Percentiles rank a stretch among this genome's conserved stretches.
Conservation (phyloP, 179 eudicot species). For the Silene coronaria region DNA sequence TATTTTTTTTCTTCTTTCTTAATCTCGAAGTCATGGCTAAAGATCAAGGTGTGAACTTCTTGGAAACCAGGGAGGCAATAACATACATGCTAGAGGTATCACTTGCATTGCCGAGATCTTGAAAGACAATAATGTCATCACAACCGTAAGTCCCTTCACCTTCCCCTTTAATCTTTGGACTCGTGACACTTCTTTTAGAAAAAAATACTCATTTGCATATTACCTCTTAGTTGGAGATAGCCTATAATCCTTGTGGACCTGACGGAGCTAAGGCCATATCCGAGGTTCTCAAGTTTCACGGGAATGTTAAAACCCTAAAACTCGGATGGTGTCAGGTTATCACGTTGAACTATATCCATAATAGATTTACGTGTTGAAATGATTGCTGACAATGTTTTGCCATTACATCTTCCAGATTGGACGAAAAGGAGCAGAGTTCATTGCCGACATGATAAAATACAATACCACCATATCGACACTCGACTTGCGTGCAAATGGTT, state of each 20-base stretch:
- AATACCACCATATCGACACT: constrained; percentile 76
- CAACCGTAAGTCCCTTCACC: constrained; percentile 40
- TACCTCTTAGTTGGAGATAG: constrained; percentile 59
- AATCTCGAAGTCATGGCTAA: not conserved
- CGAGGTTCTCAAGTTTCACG: constrained; percentile 90
- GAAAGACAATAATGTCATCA: constrained; percentile 74
- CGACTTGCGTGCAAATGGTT: constrained; percentile 86
- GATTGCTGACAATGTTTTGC: not conserved
- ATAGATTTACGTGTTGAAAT: not conserved
- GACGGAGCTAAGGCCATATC: constrained; percentile 90
- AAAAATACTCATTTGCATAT: not conserved
- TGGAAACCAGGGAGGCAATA: constrained; percentile 75
- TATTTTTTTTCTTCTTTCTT: not conserved
- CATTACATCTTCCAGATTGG: constrained; percentile 55
- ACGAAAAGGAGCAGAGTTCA: constrained; percentile 66
- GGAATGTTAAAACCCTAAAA: constrained; percentile 66
- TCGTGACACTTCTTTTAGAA: not conserved
- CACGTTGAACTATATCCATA: not conserved
- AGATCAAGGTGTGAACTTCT: not conserved
- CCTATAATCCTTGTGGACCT: constrained; percentile 93
- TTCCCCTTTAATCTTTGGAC: not conserved
- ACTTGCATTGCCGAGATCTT: constrained; percentile 63
- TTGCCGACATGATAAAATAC: constrained; percentile 78
- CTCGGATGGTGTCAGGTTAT: constrained; percentile 98
- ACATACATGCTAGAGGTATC: constrained; percentile 79